Base-by-base conservation (phyloP, 768 basidiomycete species). In the Suillus clintonianus region DNA sequence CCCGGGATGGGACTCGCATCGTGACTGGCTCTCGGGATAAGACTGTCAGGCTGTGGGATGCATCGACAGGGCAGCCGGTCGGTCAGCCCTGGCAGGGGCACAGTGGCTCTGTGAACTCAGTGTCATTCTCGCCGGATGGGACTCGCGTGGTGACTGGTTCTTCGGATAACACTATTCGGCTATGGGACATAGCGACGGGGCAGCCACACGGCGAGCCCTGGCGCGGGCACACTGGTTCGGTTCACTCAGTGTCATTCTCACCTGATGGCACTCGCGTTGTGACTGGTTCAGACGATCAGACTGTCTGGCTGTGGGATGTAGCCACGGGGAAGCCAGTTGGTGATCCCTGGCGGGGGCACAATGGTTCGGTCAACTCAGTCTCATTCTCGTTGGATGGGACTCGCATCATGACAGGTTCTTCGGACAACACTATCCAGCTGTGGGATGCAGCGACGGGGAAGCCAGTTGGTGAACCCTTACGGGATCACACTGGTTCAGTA, bases 361-460 rank as follows among this genome's bases (percentile, higher is more conserved):
- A 36, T 27, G 62, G 27, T 24, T 15, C 13, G 2, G 63, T 68
- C 11, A 30, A n/a, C 15, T 17, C 34, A 2, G 19, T 65, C 3
- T 34, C 68, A 11, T 67, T 67, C 51, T 56, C 47, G 32, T 10
- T 32, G 39, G 42, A 67, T 34, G 70, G 71, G 7, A 61, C n/a
- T 15, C 32, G 53, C 14, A 42, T 75, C 51, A 60, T 62, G 8
- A 67, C 70, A 14, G 68, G 69, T 11, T 71, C 72, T 15, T 10
- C 24, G 2, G 71, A 72, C 59, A 62, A 48, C 1, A 68, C 65
- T 13, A 45, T 73, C 24, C 22, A 55, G 1, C 11, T 68, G 14
- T 74, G 73, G 73, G 60, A 72, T 64, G 58, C 54, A 15, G 57
- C 36, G 22, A 71, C 51, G 5, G 53, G 62, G 9, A 42, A 51